phyloP scores from a whole-genome alignment of 768 basidiomycete species.

The Austroboletus festivus region DNA sequence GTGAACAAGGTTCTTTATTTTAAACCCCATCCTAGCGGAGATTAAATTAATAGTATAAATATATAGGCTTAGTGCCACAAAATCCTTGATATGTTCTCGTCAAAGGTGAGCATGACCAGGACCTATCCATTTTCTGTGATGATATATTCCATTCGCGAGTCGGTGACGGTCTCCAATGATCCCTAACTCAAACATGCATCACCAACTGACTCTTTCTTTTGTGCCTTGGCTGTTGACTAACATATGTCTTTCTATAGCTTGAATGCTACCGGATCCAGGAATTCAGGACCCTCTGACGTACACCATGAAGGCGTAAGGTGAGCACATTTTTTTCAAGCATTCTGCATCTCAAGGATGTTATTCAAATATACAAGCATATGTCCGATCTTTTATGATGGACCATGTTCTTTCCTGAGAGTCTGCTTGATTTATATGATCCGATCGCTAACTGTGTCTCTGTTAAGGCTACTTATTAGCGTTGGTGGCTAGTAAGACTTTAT shows the following conservation, averaged over 20 bases:
- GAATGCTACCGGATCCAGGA: background rate
- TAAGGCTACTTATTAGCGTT: no score
- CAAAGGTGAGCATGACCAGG: slow-evolving; percentile 36
- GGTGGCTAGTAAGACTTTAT: no score
- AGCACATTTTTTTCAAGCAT: slow-evolving; percentile 2
- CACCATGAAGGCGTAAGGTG: slow-evolving; percentile 6
- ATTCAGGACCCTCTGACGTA: no score
- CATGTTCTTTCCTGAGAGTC: slow-evolving; percentile 47
- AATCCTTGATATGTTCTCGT: no score
- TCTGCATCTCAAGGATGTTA: slow-evolving; percentile 44
- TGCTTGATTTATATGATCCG: background rate
- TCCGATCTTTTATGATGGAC: slow-evolving; percentile 63
- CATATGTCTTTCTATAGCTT: background rate
- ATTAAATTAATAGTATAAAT: background rate
- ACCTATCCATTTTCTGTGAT: slow-evolving; percentile 41
- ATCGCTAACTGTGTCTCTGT: slow-evolving; percentile 12
- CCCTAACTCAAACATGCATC: slow-evolving; percentile 78
- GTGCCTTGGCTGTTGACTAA: slow-evolving; percentile 20
- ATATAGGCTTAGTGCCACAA: no score
- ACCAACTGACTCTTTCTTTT: slow-evolving; percentile 42
- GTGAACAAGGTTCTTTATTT: no score
- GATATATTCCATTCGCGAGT: slow-evolving; percentile 71
- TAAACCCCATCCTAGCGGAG: slow-evolving; percentile 33
- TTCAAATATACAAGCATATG: slow-evolving; percentile 68
- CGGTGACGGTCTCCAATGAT: slow-evolving; percentile 68